Evolutionary conservation across 148 eudicot species (phyloP).

Genomic region (Amaranthus palmeri): DNA sequence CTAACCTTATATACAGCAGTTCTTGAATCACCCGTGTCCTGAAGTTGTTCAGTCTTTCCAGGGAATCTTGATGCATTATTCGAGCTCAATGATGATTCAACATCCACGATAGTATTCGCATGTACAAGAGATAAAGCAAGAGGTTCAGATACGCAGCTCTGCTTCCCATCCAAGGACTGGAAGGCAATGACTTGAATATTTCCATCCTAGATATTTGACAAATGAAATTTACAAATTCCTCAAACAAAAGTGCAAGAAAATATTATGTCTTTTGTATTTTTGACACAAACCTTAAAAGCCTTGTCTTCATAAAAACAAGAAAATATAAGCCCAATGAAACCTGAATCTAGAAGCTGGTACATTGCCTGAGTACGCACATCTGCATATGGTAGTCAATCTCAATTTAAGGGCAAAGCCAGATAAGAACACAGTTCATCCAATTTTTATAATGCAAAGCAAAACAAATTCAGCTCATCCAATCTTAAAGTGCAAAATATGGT

Average conservation of each 20-base stretch:
- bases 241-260: background rate
- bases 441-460: background rate
- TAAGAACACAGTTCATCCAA: background rate
- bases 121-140: conserved; percentile 54
- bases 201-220: conserved; percentile 54
- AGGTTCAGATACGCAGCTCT: conserved; percentile 48
- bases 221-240: background rate
- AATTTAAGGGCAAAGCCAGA: background rate
- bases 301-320: conserved; percentile 95
- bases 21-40: conserved; percentile 73
- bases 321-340: conserved; percentile 96
- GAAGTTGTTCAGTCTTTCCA: conserved; percentile 40
- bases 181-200: conserved; percentile 97
- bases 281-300: conserved; percentile 64
- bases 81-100: conserved; percentile 74
- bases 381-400: conserved; percentile 30
- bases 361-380: conserved; percentile 99
- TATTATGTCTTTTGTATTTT: background rate
- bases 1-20: conserved; percentile 55
- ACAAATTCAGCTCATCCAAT: background rate
- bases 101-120: conserved; percentile 52
- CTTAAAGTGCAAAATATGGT: background rate
- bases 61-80: conserved; percentile 50
- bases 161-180: conserved; percentile 92
- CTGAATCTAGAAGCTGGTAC: conserved; percentile 99